Evolutionary conservation across 192 early-diverging fungal genomes (phyloP).

Genomic region (Podila verticillata): DNA sequence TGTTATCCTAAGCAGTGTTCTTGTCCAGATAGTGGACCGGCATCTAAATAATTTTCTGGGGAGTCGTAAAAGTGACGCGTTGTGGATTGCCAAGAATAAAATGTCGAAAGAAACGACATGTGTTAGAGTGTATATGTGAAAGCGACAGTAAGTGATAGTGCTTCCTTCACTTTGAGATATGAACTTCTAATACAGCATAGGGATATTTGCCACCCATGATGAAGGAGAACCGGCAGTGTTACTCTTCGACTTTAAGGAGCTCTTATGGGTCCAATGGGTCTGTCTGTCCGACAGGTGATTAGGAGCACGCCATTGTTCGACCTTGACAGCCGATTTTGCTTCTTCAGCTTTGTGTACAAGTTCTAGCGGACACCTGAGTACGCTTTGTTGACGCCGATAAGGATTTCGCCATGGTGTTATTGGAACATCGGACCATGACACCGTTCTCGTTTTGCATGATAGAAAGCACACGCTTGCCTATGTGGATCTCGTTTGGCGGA

Average conservation of each 20-base stretch:
- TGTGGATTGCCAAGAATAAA: background rate
- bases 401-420: slow-evolving; percentile 9
- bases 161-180: no score
- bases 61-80: background rate
- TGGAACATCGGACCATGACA: slow-evolving; percentile 1
- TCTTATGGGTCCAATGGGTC: background rate
- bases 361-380: slow-evolving; percentile 12
- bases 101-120: no score
- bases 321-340: background rate
- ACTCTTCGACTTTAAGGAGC: background rate
- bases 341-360: background rate
- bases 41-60: background rate
- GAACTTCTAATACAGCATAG: no score
- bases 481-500: background rate
- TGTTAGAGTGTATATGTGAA: no score
- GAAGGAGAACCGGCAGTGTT: no score
- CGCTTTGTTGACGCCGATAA: slow-evolving; percentile 8
- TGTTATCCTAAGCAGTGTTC: background rate
- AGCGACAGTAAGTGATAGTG: no score
- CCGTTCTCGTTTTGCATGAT: background rate
- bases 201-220: background rate
- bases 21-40: background rate
- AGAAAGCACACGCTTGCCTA: background rate
- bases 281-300: background rate
- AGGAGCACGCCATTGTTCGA: background rate